Evolutionary conservation across 441 rosid genomes (phyloP), one percentile per base, ranked within the genome.

Genomic region (Mallotus japonicus): DNA sequence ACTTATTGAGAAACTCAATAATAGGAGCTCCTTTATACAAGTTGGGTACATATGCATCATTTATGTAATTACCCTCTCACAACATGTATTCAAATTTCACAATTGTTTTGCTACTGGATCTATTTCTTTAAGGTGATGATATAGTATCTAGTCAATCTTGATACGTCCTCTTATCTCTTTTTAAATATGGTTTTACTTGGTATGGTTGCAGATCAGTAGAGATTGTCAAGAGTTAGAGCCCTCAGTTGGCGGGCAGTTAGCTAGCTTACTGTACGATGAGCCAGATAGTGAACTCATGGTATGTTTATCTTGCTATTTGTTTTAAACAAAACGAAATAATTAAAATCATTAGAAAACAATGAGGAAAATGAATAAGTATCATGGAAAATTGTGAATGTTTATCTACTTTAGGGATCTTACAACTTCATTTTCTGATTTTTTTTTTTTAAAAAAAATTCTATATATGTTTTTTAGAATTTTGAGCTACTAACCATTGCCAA

Each of bases 261-360:
- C 97, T 61, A 87, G 92, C 75, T 85, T 93, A 79, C 98, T 93
- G 73, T 92, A 93, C 84, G 82, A 90, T 42, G 99, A 95, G 82
- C 99, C 99, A 50, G 99, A 95, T 79, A 93, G 97, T 79, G 97
- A 95, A 74, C 98, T 95, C 80, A 93, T 95, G 99, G 99, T 95
- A 91, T 79, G 83, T 65, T 81, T 66, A 34, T 56, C 65, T 51
- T 49, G 16, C 17, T 37, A n/a, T 32, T 11, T 19, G 14, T 24
- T 17, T 17, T 65, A 15, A 11, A 54, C 24, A 32, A 3, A 16
- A 14, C 34, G 54, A 60, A n/a, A 37, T 55, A 1, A 20, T 44
- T 49, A 37, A 62, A 14, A 12, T 44, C 49, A 9, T 44, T 44
- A 8, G 49, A 8, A 42, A 42, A 28, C 32, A 28, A 37, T 37